These are phyloP conservation scores for Anaeromyces robustus DNA, from an alignment of 192 early-diverging fungal species.

Conservation along the genomic window DNA sequence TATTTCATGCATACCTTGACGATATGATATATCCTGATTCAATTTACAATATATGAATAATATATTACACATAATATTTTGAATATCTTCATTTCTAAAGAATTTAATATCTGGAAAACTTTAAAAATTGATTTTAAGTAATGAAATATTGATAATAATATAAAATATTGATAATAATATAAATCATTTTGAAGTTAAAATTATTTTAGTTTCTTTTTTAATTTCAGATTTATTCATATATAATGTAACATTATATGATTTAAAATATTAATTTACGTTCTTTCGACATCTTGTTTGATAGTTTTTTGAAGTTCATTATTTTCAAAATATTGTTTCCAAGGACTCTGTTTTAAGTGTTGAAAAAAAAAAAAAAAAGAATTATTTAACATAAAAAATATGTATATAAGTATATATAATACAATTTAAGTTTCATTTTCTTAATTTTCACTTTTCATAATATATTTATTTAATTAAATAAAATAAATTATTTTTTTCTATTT, in stretches of 20 bases:
- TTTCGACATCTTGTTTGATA: constrained; percentile 78
- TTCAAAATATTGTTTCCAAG: constrained; percentile 83
- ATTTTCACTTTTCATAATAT: too few relatives aligned
- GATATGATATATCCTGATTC: constrained; percentile 74
- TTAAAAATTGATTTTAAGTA: not conserved
- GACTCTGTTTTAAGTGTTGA: constrained; percentile 41
- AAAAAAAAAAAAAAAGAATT: too few relatives aligned
- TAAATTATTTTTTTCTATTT: not conserved
- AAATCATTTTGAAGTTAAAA: too few relatives aligned
- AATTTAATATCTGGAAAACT: constrained; percentile 80
- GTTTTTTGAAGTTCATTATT: constrained; percentile 70
- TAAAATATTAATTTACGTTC: constrained; percentile 73
- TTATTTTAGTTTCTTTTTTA: too few relatives aligned
- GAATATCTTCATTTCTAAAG: constrained; percentile 49
- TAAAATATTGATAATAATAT: too few relatives aligned
- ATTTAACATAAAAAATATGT: too few relatives aligned
- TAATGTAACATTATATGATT: too few relatives aligned
- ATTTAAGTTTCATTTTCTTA: too few relatives aligned
- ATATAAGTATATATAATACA: too few relatives aligned
- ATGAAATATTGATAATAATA: too few relatives aligned
- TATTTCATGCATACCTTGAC: constrained; percentile 97
- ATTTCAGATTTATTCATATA: too few relatives aligned
- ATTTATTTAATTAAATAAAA: not conserved
- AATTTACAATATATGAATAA: constrained; percentile 86
- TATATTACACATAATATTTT: constrained; percentile 56